Conservation (phyloP, 1,139 yeast genomes). For the Geotrichum histeridarum region DNA sequence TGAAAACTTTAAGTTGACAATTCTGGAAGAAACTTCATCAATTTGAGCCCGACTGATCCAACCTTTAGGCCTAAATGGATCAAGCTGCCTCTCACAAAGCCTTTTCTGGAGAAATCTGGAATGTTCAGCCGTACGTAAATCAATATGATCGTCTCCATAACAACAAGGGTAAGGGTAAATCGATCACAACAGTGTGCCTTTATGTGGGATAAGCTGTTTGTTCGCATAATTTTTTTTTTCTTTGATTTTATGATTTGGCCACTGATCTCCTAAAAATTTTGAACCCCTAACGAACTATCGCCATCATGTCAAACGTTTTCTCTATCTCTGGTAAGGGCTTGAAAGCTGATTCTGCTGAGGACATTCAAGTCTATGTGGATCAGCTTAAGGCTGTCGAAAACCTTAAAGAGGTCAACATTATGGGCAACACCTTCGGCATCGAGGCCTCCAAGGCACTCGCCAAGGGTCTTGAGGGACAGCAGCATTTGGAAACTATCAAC, state of each 20-base stretch:
- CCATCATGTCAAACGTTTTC: conserved; percentile 23
- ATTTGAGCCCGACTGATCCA: too few species aligned
- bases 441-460: conserved; percentile 78
- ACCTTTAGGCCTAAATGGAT: background rate
- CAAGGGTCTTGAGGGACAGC: conserved; percentile 44
- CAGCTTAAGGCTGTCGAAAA: conserved; percentile 45
- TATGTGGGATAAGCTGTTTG: background rate
- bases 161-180: conserved; percentile 1
- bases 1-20: too few species aligned
- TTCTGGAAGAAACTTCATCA: too few species aligned
- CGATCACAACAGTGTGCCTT: background rate
- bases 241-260: background rate
- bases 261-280: conserved; percentile 4
- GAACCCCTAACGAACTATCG: background rate
- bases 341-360: conserved; percentile 66
- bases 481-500: conserved; percentile 55
- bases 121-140: background rate
- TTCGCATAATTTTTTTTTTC: background rate
- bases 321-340: conserved; percentile 73
- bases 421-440: conserved; percentile 92
- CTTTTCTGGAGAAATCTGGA: too few species aligned
- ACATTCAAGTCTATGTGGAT: conserved; percentile 59
- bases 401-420: conserved; percentile 64
- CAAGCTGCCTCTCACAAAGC: too few species aligned
- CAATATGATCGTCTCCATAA: background rate